Conservation (phyloP, 805 yeast species). For the Metschnikowia corniflorae region DNA sequence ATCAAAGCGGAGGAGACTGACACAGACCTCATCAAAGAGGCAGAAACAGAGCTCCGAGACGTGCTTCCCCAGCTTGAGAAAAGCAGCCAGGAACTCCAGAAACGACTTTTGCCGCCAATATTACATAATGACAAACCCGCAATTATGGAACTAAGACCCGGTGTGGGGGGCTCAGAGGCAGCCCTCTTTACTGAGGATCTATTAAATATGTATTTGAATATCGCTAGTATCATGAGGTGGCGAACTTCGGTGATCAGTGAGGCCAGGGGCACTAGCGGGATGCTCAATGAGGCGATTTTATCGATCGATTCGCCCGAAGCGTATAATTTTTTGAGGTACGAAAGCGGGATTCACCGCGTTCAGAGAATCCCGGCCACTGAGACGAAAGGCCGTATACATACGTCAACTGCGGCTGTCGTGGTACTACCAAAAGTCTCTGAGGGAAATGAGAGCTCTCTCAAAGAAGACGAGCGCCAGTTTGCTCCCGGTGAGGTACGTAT, state of each 20-base stretch:
- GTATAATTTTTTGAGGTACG: conserved; percentile 68
- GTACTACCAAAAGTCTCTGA: conserved; percentile 80
- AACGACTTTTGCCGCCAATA: conserved; percentile 68
- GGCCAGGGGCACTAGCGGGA: conserved; percentile 56
- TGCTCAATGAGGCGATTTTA: conserved; percentile 70
- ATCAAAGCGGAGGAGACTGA: conserved; percentile 23
- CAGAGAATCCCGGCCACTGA: conserved; percentile 94
- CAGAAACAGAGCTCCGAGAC: conserved; percentile 52
- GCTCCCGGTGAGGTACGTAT: conserved; percentile 84
- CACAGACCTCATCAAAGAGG: conserved; percentile 48
- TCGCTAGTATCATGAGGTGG: conserved; percentile 68
- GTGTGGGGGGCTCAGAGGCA: conserved; percentile 95
- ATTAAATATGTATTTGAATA: conserved; percentile 74
- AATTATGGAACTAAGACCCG: conserved; percentile 84
- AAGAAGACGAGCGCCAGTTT: conserved; percentile 63
- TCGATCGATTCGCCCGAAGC: conserved; percentile 72
- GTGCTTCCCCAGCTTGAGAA: conserved; percentile 43
- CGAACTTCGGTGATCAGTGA: conserved; percentile 54
- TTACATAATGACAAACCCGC: conserved; percentile 75
- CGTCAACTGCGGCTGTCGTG: conserved; percentile 94
- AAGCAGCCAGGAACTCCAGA: conserved; percentile 46
- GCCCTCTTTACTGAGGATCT: conserved; percentile 80
- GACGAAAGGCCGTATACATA: conserved; percentile 88
- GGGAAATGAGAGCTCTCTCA: conserved; percentile 44
- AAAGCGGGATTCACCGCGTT: conserved; percentile 95